Conservation (phyloP, 1,284 basidiomycete genomes). For the Pseudozyma tsukubaensis region DNA sequence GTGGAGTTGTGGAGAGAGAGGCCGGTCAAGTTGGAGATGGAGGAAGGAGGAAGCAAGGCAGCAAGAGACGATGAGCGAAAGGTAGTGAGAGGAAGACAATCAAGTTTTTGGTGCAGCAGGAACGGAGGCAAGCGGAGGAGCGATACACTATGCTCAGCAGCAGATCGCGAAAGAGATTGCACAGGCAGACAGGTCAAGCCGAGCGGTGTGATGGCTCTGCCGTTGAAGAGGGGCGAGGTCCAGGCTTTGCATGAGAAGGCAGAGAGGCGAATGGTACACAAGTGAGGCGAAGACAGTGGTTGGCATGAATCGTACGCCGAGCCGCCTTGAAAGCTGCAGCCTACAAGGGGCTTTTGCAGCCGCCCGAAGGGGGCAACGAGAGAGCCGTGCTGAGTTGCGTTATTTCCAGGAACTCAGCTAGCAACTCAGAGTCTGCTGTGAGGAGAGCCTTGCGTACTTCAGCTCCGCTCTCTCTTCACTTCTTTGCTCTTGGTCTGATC, state of each 20-base stretch:
- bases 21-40: not conserved
- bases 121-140: slow-evolving; percentile 1
- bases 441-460: not conserved
- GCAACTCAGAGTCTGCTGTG: not conserved
- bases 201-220: not conserved
- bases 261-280: not conserved
- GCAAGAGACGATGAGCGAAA: not conserved
- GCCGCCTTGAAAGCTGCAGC: not conserved
- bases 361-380: too few relatives aligned
- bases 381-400: slow-evolving; percentile 3
- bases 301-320: slow-evolving; percentile 22
- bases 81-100: not conserved
- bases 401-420: not conserved
- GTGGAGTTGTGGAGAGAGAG: slow-evolving; percentile 4
- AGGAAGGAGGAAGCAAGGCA: not conserved
- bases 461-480: not conserved
- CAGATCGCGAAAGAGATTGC: not conserved
- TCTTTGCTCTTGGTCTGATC: not conserved
- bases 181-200: not conserved
- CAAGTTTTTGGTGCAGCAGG: not conserved
- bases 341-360: not conserved
- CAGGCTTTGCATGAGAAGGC: not conserved
- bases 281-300: not conserved
- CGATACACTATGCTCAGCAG: not conserved
- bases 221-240: not conserved